Evolutionary conservation across 176 grass and related monocot genomes (phyloP), one percentile per base, ranked within the genome.

Genomic region (Cenchrus purpureus): DNA sequence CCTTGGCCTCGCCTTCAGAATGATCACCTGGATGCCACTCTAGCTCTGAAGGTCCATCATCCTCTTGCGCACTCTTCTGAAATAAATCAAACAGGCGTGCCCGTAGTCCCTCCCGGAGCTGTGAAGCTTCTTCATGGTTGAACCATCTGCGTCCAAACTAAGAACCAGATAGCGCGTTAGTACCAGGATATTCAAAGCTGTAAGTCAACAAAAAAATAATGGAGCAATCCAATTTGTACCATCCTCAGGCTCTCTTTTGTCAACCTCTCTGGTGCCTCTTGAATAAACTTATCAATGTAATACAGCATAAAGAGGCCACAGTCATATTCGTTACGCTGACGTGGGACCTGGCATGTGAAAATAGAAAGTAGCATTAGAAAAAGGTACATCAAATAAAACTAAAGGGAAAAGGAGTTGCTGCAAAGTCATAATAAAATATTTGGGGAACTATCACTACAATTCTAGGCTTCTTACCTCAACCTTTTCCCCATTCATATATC

Each of bases 131-230:
- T 79, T 61, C 29, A 22, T 87, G 72, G 6, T 74, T 44, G 73
- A 94, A 94, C 87, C 92, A 94, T 71, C 75, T 85, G 71, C 60
- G 73, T 73, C 81, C 89, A 84, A 91, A 94, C 92, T 94, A 79
- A 31, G 67, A 81, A 70, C 12, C 83, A 78, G 54, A 16, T 76
- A 69, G 49, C 57, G 43, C 49, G 65, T 45, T 12, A 20, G 49
- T 59, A 78, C 86, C 20, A 82, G 49, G 25, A 79, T 40, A 40
- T 2, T 83, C 58, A 17, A 7, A 28, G n/a, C 50, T 59, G 20
- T 8, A n/a, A 42, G 32, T 31, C 43, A 53, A 73, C 9, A 86
- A 31, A 60, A 25, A 25, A 82, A 50, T 65, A 73, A 73, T 11
- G 19, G 29, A 51, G 19, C 1, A n/a, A 50, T 52, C 68, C 14